Evolutionary conservation across 805 yeast species (phyloP), one percentile per base, ranked within the genome.

Genomic region (Brettanomyces custersianus): DNA sequence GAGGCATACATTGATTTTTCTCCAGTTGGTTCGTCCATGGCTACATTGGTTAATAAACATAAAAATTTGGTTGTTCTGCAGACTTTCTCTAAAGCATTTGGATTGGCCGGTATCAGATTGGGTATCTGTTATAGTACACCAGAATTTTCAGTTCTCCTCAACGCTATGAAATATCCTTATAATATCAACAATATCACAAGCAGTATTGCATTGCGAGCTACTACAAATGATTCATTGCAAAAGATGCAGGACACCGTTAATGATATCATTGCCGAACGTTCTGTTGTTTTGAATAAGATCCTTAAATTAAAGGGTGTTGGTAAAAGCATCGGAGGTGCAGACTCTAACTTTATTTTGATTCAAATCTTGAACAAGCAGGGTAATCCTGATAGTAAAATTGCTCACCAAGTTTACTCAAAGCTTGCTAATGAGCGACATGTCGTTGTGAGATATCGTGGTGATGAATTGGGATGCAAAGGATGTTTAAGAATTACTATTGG

Each of bases 1-100:
- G 98, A 92, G 59, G 98, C 98, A 0, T 92, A 92, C 55, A 73
- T 92, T 36, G 98, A 92, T 55, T 92, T 92, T 55, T 55, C 85
- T 4, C 67, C 77, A 17, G 47, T 60, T 15, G 84, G 82, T 10
- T 70, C 81, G 7, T 84, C 96, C 0, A 55, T 78, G 46, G 70
- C 87, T 8, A 81, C 94, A 1, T 63, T 82, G 42, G 97, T 87
- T 2, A 85, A 77, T 55, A 70, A 79, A 49, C 76, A 79, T 58
- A 88, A 88, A 20, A 84, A 87, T 51, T 62, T 92, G 36, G 87
- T 83, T 13, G 95, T 85, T 10, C 63, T 88, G 56, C 98, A 92
- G 59, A 92, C 98, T 0, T 60, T 92, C 27, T 87, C 96, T 15
- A 92, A 92, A 54, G 80, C 97, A 0, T 92, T 92, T 61, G 98